Percentiles rank a stretch among this genome's conserved stretches.
phyloP scores from a whole-genome alignment of 1,284 basidiomycete genomes.

The Marasmius fiardii region DNA sequence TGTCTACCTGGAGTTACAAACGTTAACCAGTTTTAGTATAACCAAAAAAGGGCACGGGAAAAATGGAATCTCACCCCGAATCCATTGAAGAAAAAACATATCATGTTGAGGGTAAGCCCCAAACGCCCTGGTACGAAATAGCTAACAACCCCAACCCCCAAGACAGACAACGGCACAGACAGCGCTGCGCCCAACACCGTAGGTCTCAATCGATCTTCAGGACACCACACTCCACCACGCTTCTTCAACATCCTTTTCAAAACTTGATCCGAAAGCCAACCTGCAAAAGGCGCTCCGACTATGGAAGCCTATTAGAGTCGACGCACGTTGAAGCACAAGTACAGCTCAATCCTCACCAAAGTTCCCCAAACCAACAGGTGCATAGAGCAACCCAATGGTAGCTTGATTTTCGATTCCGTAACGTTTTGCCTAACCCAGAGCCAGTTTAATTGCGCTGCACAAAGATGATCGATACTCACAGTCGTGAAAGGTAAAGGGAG shows the following conservation, averaged over 20 bases:
- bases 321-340: background rate
- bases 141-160: constrained; percentile 23
- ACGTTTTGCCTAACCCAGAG: constrained; percentile 46
- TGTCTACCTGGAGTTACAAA: constrained; percentile 16
- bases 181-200: constrained; percentile 15
- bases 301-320: too few species aligned
- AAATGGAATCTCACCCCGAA: constrained; percentile 39
- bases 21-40: background rate
- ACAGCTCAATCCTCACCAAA: constrained; percentile 37
- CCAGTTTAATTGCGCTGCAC: background rate
- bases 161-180: constrained; percentile 33
- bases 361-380: constrained; percentile 60
- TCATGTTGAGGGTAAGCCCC: constrained; percentile 37
- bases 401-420: constrained; percentile 61
- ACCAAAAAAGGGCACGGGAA: background rate
- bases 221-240: constrained; percentile 47
- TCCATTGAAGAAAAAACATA: constrained; percentile 46
- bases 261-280: constrained; percentile 46
- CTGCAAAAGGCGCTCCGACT: constrained; percentile 53
- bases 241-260: constrained; percentile 42
- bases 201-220: constrained; percentile 59
- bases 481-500: constrained; percentile 41
- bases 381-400: constrained; percentile 56
- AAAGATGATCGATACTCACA: constrained; percentile 19
- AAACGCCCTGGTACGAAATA: constrained; percentile 33